Conservation (phyloP, 305 asterid genomes). For the Solanum hybrid region DNA sequence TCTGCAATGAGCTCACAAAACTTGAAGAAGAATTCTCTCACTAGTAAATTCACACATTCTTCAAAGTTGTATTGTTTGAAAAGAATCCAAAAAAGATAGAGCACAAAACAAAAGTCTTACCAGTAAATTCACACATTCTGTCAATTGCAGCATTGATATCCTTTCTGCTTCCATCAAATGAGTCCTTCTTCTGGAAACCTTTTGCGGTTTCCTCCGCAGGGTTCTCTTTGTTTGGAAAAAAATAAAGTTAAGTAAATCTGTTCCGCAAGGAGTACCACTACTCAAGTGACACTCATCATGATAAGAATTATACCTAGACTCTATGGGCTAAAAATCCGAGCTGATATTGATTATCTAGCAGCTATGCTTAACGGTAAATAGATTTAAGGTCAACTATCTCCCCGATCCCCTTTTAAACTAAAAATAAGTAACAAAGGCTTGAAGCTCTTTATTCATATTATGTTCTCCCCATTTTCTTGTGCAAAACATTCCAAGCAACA, state of each 20-base stretch:
- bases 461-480: background rate
- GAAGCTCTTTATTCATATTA: background rate
- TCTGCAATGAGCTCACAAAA: background rate
- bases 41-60: slow-evolving; percentile 26
- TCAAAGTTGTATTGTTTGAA: slow-evolving; percentile 8
- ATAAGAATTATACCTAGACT: background rate
- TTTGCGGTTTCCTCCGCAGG: slow-evolving; percentile 32
- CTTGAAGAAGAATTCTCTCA: background rate
- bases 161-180: slow-evolving; percentile 92
- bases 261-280: background rate
- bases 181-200: slow-evolving; percentile 50
- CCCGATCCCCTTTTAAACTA: background rate
- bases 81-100: slow-evolving; percentile 3
- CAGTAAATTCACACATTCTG: slow-evolving; percentile 81
- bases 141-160: slow-evolving; percentile 87
- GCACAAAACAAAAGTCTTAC: slow-evolving; percentile 23
- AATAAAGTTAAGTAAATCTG: background rate
- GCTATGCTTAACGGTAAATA: background rate
- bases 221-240: slow-evolving; percentile 23
- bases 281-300: background rate
- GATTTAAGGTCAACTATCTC: background rate
- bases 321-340: background rate
- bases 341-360: background rate
- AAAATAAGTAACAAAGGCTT: background rate
- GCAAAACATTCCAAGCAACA: background rate